These are phyloP conservation scores for Nicotiana sylvestris DNA, from an alignment of 257 asterid species.

Conservation along the genomic window DNA sequence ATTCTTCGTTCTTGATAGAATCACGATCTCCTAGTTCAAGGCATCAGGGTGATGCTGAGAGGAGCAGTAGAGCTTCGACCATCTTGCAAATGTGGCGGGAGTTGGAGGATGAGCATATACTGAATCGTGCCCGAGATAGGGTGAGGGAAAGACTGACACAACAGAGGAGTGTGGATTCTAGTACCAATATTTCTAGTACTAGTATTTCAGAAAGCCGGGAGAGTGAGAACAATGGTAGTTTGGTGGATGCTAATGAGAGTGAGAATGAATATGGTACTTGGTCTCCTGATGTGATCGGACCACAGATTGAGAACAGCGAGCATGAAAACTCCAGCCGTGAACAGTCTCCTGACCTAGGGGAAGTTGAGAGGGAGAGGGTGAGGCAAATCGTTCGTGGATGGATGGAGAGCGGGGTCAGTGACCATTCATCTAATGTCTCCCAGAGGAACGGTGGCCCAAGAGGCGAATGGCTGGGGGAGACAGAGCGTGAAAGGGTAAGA, in stretches of 20 bases:
- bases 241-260: conserved; percentile 56
- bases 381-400: conserved; percentile 95
- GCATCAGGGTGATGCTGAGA: conserved; percentile 72
- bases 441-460: conserved; percentile 63
- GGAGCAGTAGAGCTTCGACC: conserved; percentile 75
- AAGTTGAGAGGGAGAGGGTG: conserved; percentile 85
- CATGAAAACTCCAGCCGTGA: conserved; percentile 67
- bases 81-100: conserved; percentile 93
- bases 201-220: conserved; percentile 51
- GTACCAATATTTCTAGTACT: conserved; percentile 39
- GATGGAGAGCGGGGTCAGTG: conserved; percentile 87
- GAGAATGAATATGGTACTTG: conserved; percentile 60
- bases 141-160: conserved; percentile 69
- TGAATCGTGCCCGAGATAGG: conserved; percentile 63
- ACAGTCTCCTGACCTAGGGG: conserved; percentile 87
- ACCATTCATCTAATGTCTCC: conserved; percentile 51
- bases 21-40: conserved; percentile 77
- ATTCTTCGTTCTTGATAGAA: conserved; percentile 84
- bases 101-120: conserved; percentile 75
- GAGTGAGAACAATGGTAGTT: conserved; percentile 49
- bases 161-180: conserved; percentile 59
- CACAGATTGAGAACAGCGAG: conserved; percentile 41
- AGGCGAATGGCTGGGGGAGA: conserved; percentile 93
- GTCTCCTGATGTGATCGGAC: conserved; percentile 44
- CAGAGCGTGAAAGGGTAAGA: conserved; percentile 94